A percentile compares a stretch with the other conserved stretches of the same genome.
phyloP scores from a whole-genome alignment of 345 rosid genomes.

The Lepidium sativum region DNA sequence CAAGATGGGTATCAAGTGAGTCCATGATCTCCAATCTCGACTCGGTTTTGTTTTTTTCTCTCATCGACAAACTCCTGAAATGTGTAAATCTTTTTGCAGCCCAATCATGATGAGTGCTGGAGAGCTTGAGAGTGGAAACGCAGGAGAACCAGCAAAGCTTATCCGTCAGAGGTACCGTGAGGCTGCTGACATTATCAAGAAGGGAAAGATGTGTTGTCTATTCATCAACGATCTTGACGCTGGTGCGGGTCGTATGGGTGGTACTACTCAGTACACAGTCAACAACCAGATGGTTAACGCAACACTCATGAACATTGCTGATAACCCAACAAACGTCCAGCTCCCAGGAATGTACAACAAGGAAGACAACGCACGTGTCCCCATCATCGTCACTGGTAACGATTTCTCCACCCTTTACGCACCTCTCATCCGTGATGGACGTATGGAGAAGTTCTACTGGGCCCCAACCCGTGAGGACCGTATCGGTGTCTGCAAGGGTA shows the following conservation, averaged over 20 bases:
- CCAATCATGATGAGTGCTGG: slow-evolving; percentile 99
- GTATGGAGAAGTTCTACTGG: slow-evolving; percentile 99
- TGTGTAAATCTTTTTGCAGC: slow-evolving; percentile 30
- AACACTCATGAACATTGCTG: slow-evolving; percentile 99
- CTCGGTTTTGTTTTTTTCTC: not conserved
- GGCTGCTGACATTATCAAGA: slow-evolving; percentile 87
- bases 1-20: slow-evolving; percentile 99
- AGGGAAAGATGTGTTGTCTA: slow-evolving; percentile 92
- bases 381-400: slow-evolving; percentile 92
- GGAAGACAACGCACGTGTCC: slow-evolving; percentile 91
- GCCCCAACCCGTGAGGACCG: slow-evolving; percentile 94
- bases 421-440: slow-evolving; percentile 98
- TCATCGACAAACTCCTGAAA: not conserved
- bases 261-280: slow-evolving; percentile 94
- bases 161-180: slow-evolving; percentile 98
- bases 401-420: slow-evolving; percentile 98
- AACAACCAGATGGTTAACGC: slow-evolving; percentile 99
- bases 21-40: not conserved
- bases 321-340: slow-evolving; percentile 84
- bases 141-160: slow-evolving; percentile 92
- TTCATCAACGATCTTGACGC: slow-evolving; percentile 99
- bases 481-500: slow-evolving; percentile 84
- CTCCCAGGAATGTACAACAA: slow-evolving; percentile 99
- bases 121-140: slow-evolving; percentile 97
- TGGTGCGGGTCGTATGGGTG: slow-evolving; percentile 93